A percentile compares a stretch with the other conserved stretches of the same genome.
phyloP scores from a whole-genome alignment of 192 early-diverging fungal species.

The Rhizoclosmatium sp. region DNA sequence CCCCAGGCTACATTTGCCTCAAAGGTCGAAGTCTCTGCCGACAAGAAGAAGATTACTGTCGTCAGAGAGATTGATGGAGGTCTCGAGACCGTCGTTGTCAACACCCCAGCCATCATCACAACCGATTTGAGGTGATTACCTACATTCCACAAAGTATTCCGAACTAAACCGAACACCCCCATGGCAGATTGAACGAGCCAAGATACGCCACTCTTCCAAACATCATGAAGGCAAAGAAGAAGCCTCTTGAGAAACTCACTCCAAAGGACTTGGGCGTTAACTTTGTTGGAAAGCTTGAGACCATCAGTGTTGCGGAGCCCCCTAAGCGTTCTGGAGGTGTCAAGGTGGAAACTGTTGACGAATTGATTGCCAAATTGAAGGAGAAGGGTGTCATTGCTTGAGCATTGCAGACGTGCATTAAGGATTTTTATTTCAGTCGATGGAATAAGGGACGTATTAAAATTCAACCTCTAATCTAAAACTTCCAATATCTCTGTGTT shows the following conservation, averaged over 20 bases:
- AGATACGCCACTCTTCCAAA: constrained; percentile 94
- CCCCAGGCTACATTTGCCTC: constrained; percentile 93
- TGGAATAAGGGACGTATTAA: too few species aligned
- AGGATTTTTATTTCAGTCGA: too few species aligned
- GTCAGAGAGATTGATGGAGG: constrained; percentile 98
- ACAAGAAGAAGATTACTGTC: constrained; percentile 74
- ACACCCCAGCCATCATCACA: constrained; percentile 93
- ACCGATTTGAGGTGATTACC: constrained; percentile 83
- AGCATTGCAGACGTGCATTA: too few species aligned
- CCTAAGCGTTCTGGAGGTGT: constrained; percentile 90
- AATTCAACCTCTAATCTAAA: too few species aligned
- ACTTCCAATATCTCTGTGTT: too few species aligned
- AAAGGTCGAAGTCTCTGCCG: constrained; percentile 81
- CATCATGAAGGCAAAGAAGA: constrained; percentile 99
- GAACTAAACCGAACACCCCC: not conserved
- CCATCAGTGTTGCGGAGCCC: constrained; percentile 90
- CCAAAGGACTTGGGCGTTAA: constrained; percentile 86
- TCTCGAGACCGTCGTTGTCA: constrained; percentile 84
- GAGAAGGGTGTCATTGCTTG: constrained; percentile 33
- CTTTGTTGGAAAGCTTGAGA: constrained; percentile 82
- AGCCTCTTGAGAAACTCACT: constrained; percentile 82
- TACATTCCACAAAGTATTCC: not conserved
- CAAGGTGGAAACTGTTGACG: constrained; percentile 93
- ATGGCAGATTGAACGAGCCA: constrained; percentile 86
- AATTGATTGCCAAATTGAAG: constrained; percentile 48